Base-by-base conservation (phyloP, 352 stramenopile genomes). In the Phytopythium litorale region DNA sequence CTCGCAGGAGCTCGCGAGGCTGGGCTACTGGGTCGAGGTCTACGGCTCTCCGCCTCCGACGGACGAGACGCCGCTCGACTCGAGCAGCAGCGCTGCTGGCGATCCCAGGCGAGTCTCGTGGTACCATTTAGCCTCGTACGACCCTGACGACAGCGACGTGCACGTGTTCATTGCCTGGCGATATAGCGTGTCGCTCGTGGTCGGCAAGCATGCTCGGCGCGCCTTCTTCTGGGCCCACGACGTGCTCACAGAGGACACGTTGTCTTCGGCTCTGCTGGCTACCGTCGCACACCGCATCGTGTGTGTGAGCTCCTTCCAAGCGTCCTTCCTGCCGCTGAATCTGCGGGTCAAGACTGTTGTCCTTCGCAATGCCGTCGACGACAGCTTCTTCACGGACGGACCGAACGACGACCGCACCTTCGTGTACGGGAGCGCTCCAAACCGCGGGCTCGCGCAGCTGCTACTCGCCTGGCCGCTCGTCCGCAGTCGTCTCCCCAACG, bases 151-250 rank as follows among this genome's bases (percentile, higher is more conserved):
- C 30, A 42, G 25, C 19, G 63, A 48, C 23, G 72, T 93, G 4
- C 87, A 97, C 59, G 70, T 98, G 37, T 98, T 98, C 59, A 72
- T 98, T 18, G 89, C 92, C 18, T 98, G 92, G 92, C 66, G 92
- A 2, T 97, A 97, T 43, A 75, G 94, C 69, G 83, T 94, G 37
- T 96, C 88, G 15, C 64, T 96, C 35, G 72, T 76, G 0, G 50
- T 97, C 13, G 82, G 73, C 2, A 48, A 58, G 8, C 52, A 48
- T 9, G 81, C 74, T 35, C 65, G 56, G 1, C 64, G 68, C 18
- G 72, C 71, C 16, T 86, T 78, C 52, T 73, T 97, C 51, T 97
- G 89, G 88, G 74, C 97, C 51, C 89, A 97, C 62, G 91, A 97
- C 63, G 55, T 93, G 37, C 81, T 72, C 0, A 53, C 65, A 2